Conservation (phyloP, 176 grass and related monocot genomes). For the Aegilops tauschii region DNA sequence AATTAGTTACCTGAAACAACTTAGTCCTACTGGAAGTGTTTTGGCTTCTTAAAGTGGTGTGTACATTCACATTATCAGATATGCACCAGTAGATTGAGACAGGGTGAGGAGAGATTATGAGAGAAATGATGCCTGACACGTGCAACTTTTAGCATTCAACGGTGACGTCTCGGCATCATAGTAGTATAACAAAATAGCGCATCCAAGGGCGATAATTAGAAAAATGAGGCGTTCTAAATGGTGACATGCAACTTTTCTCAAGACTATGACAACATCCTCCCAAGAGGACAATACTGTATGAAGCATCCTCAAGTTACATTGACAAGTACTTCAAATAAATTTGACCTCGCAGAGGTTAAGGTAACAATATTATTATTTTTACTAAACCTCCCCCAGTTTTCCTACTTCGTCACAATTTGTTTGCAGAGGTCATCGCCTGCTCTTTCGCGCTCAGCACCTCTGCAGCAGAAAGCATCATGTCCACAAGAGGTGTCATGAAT, state of each 20-base stretch:
- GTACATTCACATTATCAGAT: neutral
- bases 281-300: neutral
- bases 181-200: neutral
- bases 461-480: slow-evolving; percentile 5
- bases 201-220: neutral
- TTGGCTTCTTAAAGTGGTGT: neutral
- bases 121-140: neutral
- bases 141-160: too few species aligned
- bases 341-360: neutral
- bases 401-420: neutral
- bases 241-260: neutral
- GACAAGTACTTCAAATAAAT: slow-evolving; percentile 2
- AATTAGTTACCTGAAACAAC: neutral
- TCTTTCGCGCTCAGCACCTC: slow-evolving; percentile 27
- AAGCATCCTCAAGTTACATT: slow-evolving; percentile 7
- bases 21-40: neutral
- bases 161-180: too few species aligned
- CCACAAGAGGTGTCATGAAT: neutral
- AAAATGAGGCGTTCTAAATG: neutral
- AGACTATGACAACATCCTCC: neutral
- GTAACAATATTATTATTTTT: neutral
- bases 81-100: neutral
- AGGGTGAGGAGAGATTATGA: neutral
- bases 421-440: neutral
- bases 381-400: neutral